Evolutionary conservation across 2,329 filamentous ascomycete genomes (phyloP), one percentile per base, ranked within the genome.

Genomic region (Fusarium acutatum): DNA sequence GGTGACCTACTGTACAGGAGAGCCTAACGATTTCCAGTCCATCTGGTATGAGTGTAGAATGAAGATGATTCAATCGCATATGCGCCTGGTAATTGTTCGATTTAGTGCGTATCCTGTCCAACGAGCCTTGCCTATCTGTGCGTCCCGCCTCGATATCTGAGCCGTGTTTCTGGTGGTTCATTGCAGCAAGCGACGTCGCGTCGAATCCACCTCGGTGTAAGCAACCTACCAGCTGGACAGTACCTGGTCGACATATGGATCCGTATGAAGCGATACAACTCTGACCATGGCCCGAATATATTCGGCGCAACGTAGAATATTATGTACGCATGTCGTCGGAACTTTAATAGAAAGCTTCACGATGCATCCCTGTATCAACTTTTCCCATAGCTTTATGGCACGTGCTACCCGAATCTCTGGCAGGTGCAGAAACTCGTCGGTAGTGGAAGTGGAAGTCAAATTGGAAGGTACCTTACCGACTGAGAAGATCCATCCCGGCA

Each of bases 11-110:
- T 20, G 47, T 24, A 24, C 22, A 24, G 30, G 60, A 61, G 49
- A 53, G 49, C n/a, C n/a, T 22, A 52, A 32, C n/a, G 68, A 61
- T 65, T 63, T 56, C 70, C 57, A 76, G 68, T 67, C 74, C 71
- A 70, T 71, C 73, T 73, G 56, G 56, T n/a, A 58, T 67, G 38
- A 56, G 58, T 56, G 46, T n/a, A 59, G 38, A 37, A 37, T 43
- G 40, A 52, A 40, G 24, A 60, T 67, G 64, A 60, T 67, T 60
- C 26, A 63, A 38, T 28, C 53, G 44, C 37, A 38, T 54, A 40
- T 8, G 12, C 38, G 50, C 32, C 43, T 24, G 20, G 24, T 44
- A 63, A 41, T 44, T 34, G 22, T 40, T 47, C 40, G 38, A 50
- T 41, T 47, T 40, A 61, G 41, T 44, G 28, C 26, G 63, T 67